A percentile compares a stretch with the other conserved stretches of the same genome.
phyloP scores from a whole-genome alignment of 164 flowering plant species.

The Protea cynaroides region DNA sequence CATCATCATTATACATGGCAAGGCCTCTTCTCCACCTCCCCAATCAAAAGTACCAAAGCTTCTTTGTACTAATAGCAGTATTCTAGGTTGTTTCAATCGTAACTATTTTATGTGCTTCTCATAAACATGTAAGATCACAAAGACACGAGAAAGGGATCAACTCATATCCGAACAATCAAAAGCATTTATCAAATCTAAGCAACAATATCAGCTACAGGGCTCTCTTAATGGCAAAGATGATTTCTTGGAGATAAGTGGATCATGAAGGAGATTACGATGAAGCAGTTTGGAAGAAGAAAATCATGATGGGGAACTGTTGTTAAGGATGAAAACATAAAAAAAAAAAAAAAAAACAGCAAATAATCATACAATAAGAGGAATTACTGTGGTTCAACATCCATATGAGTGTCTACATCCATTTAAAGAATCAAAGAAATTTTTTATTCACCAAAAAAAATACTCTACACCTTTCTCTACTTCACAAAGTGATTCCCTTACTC shows the following conservation, averaged over 20 bases:
- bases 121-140: slow-evolving; percentile 4
- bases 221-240: slow-evolving; percentile 36
- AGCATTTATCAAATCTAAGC: slow-evolving; percentile 11
- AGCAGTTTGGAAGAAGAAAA: slow-evolving; percentile 55
- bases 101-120: slow-evolving; percentile 25
- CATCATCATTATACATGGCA: slow-evolving; percentile 5
- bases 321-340: too few species aligned
- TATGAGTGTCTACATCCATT: too few species aligned
- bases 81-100: slow-evolving; percentile 18
- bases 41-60: neutral
- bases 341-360: too few species aligned
- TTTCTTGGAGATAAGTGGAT: slow-evolving; percentile 37
- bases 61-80: slow-evolving; percentile 9
- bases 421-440: too few species aligned
- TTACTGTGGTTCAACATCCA: too few species aligned
- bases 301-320: slow-evolving; percentile 59
- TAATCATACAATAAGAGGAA: too few species aligned
- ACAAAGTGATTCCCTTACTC: too few species aligned
- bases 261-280: slow-evolving; percentile 23
- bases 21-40: slow-evolving; percentile 3
- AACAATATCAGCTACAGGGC: slow-evolving; percentile 37
- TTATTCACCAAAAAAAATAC: too few species aligned
- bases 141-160: neutral
- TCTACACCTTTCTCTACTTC: too few species aligned
- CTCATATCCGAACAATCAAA: slow-evolving; percentile 1